Base-by-base conservation (phyloP, 2,329 filamentous ascomycete species). In the Xylariaceae sp. region DNA sequence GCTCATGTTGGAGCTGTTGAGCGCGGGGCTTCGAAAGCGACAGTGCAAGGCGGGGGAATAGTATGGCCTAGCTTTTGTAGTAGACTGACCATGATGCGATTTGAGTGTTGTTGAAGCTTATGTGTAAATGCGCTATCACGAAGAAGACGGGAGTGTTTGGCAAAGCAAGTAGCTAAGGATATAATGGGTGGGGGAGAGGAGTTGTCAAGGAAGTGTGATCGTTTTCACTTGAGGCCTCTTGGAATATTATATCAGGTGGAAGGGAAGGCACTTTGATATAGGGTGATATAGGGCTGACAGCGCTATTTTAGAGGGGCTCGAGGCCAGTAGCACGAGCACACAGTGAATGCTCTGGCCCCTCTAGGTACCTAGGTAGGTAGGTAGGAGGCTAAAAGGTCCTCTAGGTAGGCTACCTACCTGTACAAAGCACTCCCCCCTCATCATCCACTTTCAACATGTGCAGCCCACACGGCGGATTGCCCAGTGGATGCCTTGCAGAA, bases 21-120 rank as follows among this genome's bases (percentile, higher is more conserved):
- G 56, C 55, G 58, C 50, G 36, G 63, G 63, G 63, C 63, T 65
- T 59, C 61, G 59, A 60, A 63, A 45, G 55, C 58, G 60, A 62
- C 60, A 61, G 58, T 39, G 39, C 43, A 59, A 61, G 62, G 61
- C 52, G 55, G 58, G 57, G 58, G 47, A 23, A 14, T 24, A 41
- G 6, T 26, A 9, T 29, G 24, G 24, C 8, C 3, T 28, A 29
- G n/a, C n/a, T n/a, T n/a, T 26, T 33, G 28, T 11, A 16, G 21
- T 21, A 16, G 23, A 63, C 60, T 61, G 48, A 63, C 60, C 60
- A 63, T 63, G 46, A 34, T 58, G 60, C 12, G 28, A 31, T 51
- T 5, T 24, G 34, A 19, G 36, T 36, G 44, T 45, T 39, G 33
- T 16, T 40, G 45, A 41, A 60, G 57, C 39, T 56, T 54, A 41